Evolutionary conservation across 306 rosid species (phyloP), one percentile per base, ranked within the genome.

Genomic region (Glycine tomentella): DNA sequence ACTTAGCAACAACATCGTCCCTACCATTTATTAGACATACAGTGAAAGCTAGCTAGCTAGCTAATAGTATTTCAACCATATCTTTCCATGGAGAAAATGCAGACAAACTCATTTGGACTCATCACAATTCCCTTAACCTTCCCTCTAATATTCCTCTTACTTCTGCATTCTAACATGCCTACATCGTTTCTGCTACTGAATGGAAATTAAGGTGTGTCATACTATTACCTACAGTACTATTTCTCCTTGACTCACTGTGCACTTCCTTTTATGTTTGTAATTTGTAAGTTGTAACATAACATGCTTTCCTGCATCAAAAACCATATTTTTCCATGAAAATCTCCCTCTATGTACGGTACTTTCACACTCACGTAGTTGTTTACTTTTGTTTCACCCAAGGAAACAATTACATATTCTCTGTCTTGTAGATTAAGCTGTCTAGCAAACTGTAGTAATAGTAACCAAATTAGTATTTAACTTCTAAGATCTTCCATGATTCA

Each of bases 281-380:
- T 51, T 25, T 25, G 31, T 25, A 25, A 25, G 31, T 25, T 71
- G 31, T 72, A 38, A 59, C 62, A n/a, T 72, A 38, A 59, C 62
- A n/a, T 74, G 80, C 34, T 44, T 81, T 81, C 74, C 74, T 50
- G 38, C 52, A 77, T 31, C 25, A 57, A 9, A 1, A 42, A 31
- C 9, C 20, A 3, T 51, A 20, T 64, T 44, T 42, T 72, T 20
- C 66, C 75, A 51, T 65, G 53, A 74, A 36, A 72, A 49, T 57
- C 8, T 74, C 44, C 62, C 5, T 68, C 17, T 56, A 45, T n/a
- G 31, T 59, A 42, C 17, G 25, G 33, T 9, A 64, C 61, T 65
- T 51, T 63, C 48, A 62, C 31, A 25, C 25, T 20, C 31, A 25
- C 31, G 31, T 25, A 1, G 31, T 25, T 25, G 1, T 51, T 72